Percentiles rank a stretch among this genome's conserved stretches.
Evolutionary conservation across 2,329 filamentous ascomycete genomes (phyloP).

Genomic region (Penicillium verrucosum): DNA sequence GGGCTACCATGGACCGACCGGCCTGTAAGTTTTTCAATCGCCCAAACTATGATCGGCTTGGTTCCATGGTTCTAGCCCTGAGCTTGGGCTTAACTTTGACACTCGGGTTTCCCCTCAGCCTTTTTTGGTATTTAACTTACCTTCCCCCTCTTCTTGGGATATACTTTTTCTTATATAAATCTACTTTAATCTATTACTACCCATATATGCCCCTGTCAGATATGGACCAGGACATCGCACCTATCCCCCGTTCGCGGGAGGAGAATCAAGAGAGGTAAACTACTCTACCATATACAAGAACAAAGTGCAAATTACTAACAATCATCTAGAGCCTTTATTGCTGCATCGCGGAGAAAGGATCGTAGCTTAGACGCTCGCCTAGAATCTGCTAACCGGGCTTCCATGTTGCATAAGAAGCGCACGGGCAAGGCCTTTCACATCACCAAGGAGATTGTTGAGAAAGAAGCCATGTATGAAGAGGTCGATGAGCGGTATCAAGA

Average conservation of each 20-base stretch:
- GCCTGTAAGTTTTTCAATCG: constrained; percentile 16
- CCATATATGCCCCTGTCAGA: constrained; percentile 26
- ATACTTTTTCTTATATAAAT: background rate
- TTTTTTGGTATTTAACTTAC: constrained; percentile 13
- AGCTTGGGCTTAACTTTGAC: constrained; percentile 16
- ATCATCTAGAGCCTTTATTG: constrained; percentile 72
- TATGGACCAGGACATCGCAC: constrained; percentile 31
- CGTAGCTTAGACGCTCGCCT: constrained; percentile 82
- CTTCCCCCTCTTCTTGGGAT: background rate
- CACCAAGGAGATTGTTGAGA: constrained; percentile 79
- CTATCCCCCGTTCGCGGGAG: constrained; percentile 39
- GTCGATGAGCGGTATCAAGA: constrained; percentile 70
- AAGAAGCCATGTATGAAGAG: constrained; percentile 95
- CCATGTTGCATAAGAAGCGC: constrained; percentile 83
- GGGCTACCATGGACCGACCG: constrained; percentile 2
- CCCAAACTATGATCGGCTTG: constrained; percentile 22
- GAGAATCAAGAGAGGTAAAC: constrained; percentile 47
- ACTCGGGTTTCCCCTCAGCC: constrained; percentile 9
- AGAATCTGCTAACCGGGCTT: constrained; percentile 81
- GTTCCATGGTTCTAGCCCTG: constrained; percentile 18
- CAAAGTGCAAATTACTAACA: background rate
- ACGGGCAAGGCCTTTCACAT: constrained; percentile 80
- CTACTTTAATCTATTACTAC: background rate
- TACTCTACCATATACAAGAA: too few species aligned
- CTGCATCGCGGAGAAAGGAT: constrained; percentile 81